Percentiles rank a stretch among this genome's conserved stretches.
Evolutionary conservation across 805 yeast genomes (phyloP).

Genomic region (Starmerella davenportii): DNA sequence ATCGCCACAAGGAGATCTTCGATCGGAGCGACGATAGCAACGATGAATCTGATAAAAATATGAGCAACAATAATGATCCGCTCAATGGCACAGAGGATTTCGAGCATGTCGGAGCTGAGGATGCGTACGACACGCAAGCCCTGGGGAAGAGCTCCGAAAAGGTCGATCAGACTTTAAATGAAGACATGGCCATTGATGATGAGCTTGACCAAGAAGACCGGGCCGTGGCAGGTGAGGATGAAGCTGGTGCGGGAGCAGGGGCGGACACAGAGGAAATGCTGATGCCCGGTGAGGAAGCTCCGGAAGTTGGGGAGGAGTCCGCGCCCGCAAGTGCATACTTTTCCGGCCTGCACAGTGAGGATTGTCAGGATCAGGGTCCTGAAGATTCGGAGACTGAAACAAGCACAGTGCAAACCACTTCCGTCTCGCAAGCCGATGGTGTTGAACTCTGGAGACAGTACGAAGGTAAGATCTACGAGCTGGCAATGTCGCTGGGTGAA

Average conservation of each 20-base stretch:
- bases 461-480: constrained; percentile 70
- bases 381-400: constrained; percentile 1
- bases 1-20: constrained; percentile 73
- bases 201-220: constrained; percentile 15
- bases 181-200: constrained; percentile 23
- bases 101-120: constrained; percentile 36
- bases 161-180: constrained; percentile 25
- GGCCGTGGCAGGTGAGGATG: constrained; percentile 15
- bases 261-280: constrained; percentile 17
- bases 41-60: constrained; percentile 17
- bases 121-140: constrained; percentile 74
- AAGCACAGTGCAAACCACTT: too few species aligned
- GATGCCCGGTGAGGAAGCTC: constrained; percentile 7
- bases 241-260: constrained; percentile 22
- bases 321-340: constrained; percentile 7
- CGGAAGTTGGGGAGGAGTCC: constrained; percentile 18
- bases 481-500: constrained; percentile 76
- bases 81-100: constrained; percentile 32
- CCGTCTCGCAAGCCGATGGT: neutral
- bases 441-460: constrained; percentile 52
- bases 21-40: constrained; percentile 23
- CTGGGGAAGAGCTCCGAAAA: constrained; percentile 76
- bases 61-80: constrained; percentile 23
- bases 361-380: constrained; percentile 4
- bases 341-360: neutral